Base-by-base conservation (phyloP, 2,329 filamentous ascomycete species). In the Podosphaera leucotricha region DNA sequence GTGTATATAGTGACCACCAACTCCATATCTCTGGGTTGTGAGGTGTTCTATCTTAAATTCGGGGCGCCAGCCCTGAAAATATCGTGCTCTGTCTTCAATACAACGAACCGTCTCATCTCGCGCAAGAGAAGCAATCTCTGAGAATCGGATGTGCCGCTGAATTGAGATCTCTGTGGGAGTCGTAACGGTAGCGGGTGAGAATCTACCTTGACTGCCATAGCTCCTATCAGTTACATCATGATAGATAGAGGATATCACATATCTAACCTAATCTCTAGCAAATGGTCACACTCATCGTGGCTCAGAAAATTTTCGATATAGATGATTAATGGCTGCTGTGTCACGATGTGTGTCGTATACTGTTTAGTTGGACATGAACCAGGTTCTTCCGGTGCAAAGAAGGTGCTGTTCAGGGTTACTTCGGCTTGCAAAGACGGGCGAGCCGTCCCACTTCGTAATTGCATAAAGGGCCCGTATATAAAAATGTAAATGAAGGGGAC, bases 11-110 rank as follows among this genome's bases (percentile, higher is more conserved):
- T 75, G 70, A 1, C 72, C 72, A 2, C 71, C 71, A 1, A 62
- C 64, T n/a, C 66, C 67, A 52, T 77, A 77, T 43, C 67, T 62
- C 53, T 76, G 72, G 1, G 68, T 67, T 67, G 71, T 73, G 49
- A 76, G 63, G 42, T 67, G 65, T 56, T 77, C 72, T 53, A 76
- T 67, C 46, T 70, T 72, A 1, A 72, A 63, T 43, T 71, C 60
- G 1, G 63, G 61, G 1, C 65, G 65, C 71, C 71, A 75, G 51
- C 72, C 72, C 55, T 77, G 72, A 54, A 76, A 71, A 7, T 61
- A 57, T 6, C 69, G 64, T 8, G 71, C 71, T 43, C 72, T 67
- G 26, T 65, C 59, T 53, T 75, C 72, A 47, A 76, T 66, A 52
- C 72, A 76, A 47, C 70, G 66, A 6, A 75, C 68, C 0, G 61